These are phyloP conservation scores for Fusarium sacchari DNA, from an alignment of 2,329 filamentous ascomycete genomes.

Conservation along the genomic window DNA sequence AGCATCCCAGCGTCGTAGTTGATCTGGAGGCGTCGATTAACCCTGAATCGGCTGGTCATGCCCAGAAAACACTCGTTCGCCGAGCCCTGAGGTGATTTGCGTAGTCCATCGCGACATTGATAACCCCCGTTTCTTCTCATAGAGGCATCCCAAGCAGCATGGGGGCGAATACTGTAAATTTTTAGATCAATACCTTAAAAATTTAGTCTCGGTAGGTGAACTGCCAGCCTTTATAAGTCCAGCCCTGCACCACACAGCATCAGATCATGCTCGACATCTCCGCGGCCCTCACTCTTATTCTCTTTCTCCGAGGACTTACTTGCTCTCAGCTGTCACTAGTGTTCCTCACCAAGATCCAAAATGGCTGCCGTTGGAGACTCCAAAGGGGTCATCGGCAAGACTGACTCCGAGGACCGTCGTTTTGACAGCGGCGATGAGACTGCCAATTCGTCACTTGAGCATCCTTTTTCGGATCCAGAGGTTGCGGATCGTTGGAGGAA, in stretches of 20 bases:
- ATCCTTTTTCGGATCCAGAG: slow-evolving; percentile 60
- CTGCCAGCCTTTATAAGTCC: slow-evolving; percentile 37
- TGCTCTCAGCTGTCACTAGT: background rate
- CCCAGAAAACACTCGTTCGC: background rate
- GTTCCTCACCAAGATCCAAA: background rate
- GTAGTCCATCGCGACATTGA: slow-evolving; percentile 41
- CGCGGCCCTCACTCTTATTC: slow-evolving; percentile 8
- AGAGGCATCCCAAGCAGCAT: background rate
- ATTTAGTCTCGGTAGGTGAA: background rate
- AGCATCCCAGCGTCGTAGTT: background rate
- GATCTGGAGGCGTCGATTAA: background rate
- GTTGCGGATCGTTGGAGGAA: slow-evolving; percentile 63
- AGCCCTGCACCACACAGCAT: slow-evolving; percentile 16
- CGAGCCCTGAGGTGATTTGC: slow-evolving; percentile 39
- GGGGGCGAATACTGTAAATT: background rate
- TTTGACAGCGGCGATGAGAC: slow-evolving; percentile 39
- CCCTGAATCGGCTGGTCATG: background rate
- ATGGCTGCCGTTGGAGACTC: slow-evolving; percentile 26
- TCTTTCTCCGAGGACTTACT: slow-evolving; percentile 15
- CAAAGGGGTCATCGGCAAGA: slow-evolving; percentile 23
- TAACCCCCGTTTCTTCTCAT: background rate
- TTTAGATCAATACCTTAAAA: background rate
- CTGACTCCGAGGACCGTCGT: slow-evolving; percentile 18
- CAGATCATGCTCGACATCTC: slow-evolving; percentile 22
- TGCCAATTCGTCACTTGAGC: slow-evolving; percentile 43